A percentile compares a stretch with the other conserved stretches of the same genome.
These are phyloP conservation scores for Globisporangium barbulae DNA, from an alignment of 352 stramenopile species.

Conservation along the genomic window DNA sequence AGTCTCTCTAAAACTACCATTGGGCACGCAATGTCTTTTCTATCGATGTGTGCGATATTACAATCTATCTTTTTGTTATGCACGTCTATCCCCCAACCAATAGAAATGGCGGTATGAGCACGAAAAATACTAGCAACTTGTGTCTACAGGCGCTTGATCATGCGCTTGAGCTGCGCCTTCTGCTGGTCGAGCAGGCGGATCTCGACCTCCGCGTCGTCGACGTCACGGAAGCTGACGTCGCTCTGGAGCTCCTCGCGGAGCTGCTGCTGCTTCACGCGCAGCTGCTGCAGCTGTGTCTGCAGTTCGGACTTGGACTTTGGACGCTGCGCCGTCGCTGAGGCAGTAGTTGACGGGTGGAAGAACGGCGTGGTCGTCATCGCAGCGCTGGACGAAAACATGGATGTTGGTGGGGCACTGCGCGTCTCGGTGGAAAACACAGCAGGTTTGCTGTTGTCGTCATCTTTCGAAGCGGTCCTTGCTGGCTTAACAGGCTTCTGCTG, in stretches of 20 bases:
- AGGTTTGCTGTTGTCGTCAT: not conserved
- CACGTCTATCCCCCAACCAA: not conserved
- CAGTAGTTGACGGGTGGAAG: conserved; percentile 23
- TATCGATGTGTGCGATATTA: not conserved
- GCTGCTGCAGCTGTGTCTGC: conserved; percentile 33
- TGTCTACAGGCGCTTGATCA: conserved; percentile 38
- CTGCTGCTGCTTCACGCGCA: conserved; percentile 31
- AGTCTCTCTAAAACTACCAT: not conserved
- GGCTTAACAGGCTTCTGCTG: conserved; percentile 3
- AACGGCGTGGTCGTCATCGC: conserved; percentile 31
- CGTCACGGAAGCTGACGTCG: conserved; percentile 11
- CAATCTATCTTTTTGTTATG: not conserved
- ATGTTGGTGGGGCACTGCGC: conserved; percentile 11
- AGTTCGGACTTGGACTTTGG: conserved; percentile 38
- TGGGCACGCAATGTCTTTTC: not conserved
- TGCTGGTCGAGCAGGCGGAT: conserved; percentile 53
- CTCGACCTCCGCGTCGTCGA: conserved; percentile 44
- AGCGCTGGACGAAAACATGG: conserved; percentile 20
- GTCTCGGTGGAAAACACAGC: not conserved
- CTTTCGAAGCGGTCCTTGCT: not conserved
- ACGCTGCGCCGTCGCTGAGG: conserved; percentile 9
- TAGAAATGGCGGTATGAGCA: not conserved
- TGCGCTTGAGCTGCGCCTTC: conserved; percentile 48
- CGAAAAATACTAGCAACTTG: not conserved
- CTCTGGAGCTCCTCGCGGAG: conserved; percentile 23